Evolutionary conservation across 768 basidiomycete species (phyloP).

Genomic region (Termitomyces sp.): DNA sequence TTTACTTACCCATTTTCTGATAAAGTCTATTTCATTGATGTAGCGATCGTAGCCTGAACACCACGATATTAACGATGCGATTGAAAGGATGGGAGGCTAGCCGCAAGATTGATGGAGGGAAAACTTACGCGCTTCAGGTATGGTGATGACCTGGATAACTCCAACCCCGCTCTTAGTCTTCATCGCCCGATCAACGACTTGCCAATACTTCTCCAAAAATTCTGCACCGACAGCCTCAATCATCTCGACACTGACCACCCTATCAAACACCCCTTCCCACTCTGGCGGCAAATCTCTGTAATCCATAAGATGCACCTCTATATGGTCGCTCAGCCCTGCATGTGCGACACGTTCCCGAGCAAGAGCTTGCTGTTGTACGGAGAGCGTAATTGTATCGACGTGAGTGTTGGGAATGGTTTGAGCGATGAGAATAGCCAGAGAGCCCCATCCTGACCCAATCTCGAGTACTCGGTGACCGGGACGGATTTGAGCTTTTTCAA

Average conservation of each 20-base stretch:
- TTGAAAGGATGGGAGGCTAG: background rate
- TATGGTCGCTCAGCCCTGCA: conserved; percentile 44
- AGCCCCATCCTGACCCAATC: conserved; percentile 79
- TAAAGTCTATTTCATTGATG: background rate
- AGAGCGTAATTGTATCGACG: conserved; percentile 71
- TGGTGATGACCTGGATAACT: conserved; percentile 70
- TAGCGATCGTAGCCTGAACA: background rate
- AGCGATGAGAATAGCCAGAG: conserved; percentile 60
- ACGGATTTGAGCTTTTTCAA: conserved; percentile 55
- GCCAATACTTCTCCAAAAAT: conserved; percentile 61
- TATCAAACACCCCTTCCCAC: conserved; percentile 62
- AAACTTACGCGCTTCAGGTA: conserved; percentile 25
- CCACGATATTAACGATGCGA: background rate
- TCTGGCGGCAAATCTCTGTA: conserved; percentile 58
- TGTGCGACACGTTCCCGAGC: conserved; percentile 49
- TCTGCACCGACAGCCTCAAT: conserved; percentile 69
- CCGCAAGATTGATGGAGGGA: background rate
- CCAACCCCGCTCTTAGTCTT: conserved; percentile 53
- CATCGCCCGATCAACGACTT: conserved; percentile 60
- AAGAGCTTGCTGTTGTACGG: conserved; percentile 17
- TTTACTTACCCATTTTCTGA: background rate
- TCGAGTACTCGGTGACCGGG: conserved; percentile 57
- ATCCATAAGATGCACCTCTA: conserved; percentile 71
- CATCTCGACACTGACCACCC: conserved; percentile 75
- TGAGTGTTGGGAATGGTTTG: conserved; percentile 46